Base-by-base conservation (phyloP, 345 rosid genomes). In the Firmiana major region DNA sequence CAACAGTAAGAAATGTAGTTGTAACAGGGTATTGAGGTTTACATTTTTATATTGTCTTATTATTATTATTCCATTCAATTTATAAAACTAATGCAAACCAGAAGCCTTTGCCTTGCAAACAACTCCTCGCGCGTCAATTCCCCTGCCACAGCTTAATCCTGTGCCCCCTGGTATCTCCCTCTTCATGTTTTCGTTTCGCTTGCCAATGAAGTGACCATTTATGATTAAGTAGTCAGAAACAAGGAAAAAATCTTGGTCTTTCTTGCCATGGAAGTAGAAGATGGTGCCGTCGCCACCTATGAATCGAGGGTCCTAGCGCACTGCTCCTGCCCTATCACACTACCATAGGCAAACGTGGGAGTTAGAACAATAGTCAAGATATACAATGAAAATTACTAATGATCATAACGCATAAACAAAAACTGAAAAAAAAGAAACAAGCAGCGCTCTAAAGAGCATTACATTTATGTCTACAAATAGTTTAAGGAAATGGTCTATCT, bases 231-330 rank as follows among this genome's bases (percentile, higher is more conserved):
- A 73, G 64, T 87, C 91, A 0, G 93, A 85, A 57, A 87, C 75
- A 17, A 89, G 87, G 77, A 88, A 87, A 57, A 86, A 89, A 80
- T 88, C 86, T 16, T 54, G 74, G 76, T 89, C 89, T 69, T 84
- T 90, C 82, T 85, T 86, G 64, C 91, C 97, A 55, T 92, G 94
- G 90, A 87, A 92, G 85, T 90, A 92, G 82, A 90, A 90, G 78
- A 94, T 85, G 36, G 87, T 80, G 19, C 92, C 90, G 4, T 90
- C 90, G 16, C 89, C 93, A 19, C 90, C 91, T 12, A 90, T 80
- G 86, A 92, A 92, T 43, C 91, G 81, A 13, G 93, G 94, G 72
- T 90, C 97, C 78, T 88, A 88, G 78, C 93, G 88, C 9, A 88
- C 88, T 7, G 90, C 88, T 46, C 92, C 91, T 13, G 88, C 89